phyloP scores from a whole-genome alignment of 2,329 filamentous ascomycete genomes.

The Arthrobotrys sphaeroides region DNA sequence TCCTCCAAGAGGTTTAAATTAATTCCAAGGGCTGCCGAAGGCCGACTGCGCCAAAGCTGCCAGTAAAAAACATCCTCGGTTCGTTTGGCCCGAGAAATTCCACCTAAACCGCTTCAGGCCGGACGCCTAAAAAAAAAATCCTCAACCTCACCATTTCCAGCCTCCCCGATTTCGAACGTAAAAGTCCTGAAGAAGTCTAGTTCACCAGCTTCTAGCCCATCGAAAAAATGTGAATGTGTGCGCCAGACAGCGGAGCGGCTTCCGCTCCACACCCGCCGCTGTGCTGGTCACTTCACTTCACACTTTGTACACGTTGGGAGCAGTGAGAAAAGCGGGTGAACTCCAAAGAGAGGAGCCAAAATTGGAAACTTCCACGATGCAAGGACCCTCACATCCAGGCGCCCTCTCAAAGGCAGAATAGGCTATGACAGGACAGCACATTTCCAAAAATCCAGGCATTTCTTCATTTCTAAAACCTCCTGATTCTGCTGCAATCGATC shows the following conservation, averaged over 20 bases:
- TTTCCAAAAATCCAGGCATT: constrained; percentile 9
- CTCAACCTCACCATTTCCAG: constrained; percentile 18
- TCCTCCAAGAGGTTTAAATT: neutral
- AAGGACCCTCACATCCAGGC: neutral
- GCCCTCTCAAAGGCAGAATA: neutral
- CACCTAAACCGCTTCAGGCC: neutral
- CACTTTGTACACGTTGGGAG: neutral
- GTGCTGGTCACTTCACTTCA: constrained; percentile 2
- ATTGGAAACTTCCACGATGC: constrained; percentile 9
- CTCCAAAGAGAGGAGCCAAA: neutral
- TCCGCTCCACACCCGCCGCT: neutral
- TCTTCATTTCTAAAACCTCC: neutral
- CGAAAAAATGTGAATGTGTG: constrained; percentile 7
- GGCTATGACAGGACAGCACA: no score
- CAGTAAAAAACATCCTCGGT: constrained; percentile 27
- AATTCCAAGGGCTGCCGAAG: constrained; percentile 14
- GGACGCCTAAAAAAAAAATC: neutral
- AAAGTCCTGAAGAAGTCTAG: neutral
- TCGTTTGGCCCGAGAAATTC: constrained; percentile 20
- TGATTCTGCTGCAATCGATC: constrained; percentile 5
- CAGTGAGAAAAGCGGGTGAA: no score
- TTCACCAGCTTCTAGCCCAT: neutral
- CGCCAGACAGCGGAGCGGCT: constrained; percentile 16
- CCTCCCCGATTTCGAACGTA: constrained; percentile 13
- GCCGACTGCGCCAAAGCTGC: neutral